Evolutionary conservation across 345 rosid genomes (phyloP).

Genomic region (Conringia planisiliqua): DNA sequence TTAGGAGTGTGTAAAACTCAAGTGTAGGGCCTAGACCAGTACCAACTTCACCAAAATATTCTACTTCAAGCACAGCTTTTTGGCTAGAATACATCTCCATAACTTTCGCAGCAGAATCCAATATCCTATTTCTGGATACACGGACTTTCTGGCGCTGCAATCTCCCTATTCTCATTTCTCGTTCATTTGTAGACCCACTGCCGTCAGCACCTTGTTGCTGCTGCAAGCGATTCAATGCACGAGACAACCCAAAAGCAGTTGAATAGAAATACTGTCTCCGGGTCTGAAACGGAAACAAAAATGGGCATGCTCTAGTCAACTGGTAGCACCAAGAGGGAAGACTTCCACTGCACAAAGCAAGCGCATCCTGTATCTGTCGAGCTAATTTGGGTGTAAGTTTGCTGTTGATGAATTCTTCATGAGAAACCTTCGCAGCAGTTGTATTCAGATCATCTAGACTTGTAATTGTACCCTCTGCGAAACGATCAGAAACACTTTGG

Average conservation of each 20-base stretch:
- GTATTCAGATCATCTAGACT: constrained; percentile 54
- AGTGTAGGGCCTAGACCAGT: constrained; percentile 98
- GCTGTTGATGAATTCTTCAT: constrained; percentile 76
- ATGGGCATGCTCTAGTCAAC: constrained; percentile 94
- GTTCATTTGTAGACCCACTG: constrained; percentile 70
- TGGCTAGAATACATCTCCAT: constrained; percentile 99
- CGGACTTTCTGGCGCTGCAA: constrained; percentile 99
- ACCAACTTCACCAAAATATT: constrained; percentile 99
- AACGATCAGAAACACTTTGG: constrained; percentile 55
- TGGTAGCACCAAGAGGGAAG: constrained; percentile 98
- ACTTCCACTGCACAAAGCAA: constrained; percentile 97
- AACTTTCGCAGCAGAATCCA: constrained; percentile 98
- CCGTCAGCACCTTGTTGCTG: constrained; percentile 99
- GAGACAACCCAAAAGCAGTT: constrained; percentile 97
- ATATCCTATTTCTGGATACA: constrained; percentile 89
- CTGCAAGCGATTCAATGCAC: constrained; percentile 94
- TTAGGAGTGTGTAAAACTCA: constrained; percentile 92
- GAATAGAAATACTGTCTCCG: constrained; percentile 95
- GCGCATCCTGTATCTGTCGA: constrained; percentile 97
- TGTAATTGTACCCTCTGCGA: constrained; percentile 62
- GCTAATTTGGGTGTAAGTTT: constrained; percentile 99
- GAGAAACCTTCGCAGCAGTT: constrained; percentile 54
- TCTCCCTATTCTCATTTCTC: constrained; percentile 95
- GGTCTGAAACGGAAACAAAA: constrained; percentile 95
- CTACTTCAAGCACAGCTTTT: constrained; percentile 97